Evolutionary conservation across 2,329 filamentous ascomycete genomes (phyloP), one percentile per base, ranked within the genome.

Genomic region (Diplodia scrobiculata): DNA sequence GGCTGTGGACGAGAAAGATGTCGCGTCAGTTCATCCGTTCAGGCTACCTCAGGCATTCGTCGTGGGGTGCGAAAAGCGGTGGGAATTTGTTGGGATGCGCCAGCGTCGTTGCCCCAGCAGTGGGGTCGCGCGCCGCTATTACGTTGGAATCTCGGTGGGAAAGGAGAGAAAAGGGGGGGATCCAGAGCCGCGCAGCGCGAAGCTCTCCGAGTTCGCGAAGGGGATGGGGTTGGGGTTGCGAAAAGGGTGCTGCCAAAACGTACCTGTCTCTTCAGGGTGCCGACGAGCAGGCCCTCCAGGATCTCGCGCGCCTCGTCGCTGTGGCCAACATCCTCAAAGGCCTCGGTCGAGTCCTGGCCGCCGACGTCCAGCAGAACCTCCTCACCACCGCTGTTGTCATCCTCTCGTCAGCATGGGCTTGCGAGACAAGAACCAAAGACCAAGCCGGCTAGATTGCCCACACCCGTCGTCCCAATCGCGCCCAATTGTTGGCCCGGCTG

Each of bases 291-390:
- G 45, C 76, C 76, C 0, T 90, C 88, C 67, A 99, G 88, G 72
- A 96, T 94, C 84, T 98, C 94, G 72, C 95, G 90, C 72, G 95
- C 95, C 85, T 99, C 95, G 80, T 99, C 95, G 75, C 91, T 96
- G 89, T 99, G 95, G 77, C 95, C 95, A 75, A 99, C 95, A 81
- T 99, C 95, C 84, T 99, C 95, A 78, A 99, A 99, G 69, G 95
- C 94, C 83, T 98, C 95, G 73, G 94, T 97, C 75, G 91, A 90
- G 80, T 99, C 95, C 83, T 97, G 93, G 72, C 95, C 95, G 75
- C 85, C 95, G 70, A 98, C 93, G 73, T 99, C 95, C 72, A 99
- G 89, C 70, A 99, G 84, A 73, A 99, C 95, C 84, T 99, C 95
- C 83, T 99, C 95, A 83, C 95, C 95, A 84, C 95, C 95, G 74